These are phyloP conservation scores for Colletotrichum acutatum DNA, from an alignment of 2,329 filamentous ascomycete species.

Conservation along the genomic window DNA sequence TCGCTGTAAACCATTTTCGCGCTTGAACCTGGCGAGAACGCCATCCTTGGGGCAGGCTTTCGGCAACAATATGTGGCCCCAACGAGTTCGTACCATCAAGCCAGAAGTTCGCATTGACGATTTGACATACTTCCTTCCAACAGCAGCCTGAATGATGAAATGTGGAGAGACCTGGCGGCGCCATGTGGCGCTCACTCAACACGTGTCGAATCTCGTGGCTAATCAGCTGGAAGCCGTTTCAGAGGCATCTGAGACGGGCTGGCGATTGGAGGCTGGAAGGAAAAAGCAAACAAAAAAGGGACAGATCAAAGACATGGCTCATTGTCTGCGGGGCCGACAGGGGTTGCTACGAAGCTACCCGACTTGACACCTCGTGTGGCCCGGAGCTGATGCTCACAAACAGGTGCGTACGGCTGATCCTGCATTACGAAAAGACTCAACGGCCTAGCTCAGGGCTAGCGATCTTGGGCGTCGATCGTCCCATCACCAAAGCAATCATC, in stretches of 20 bases:
- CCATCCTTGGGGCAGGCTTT: neutral
- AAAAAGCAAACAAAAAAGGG: neutral
- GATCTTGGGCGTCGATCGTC: neutral
- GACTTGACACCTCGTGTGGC: neutral
- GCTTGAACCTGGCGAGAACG: neutral
- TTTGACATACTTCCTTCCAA: neutral
- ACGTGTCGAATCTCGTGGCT: constrained; percentile 1
- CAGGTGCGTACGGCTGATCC: neutral
- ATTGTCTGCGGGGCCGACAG: neutral
- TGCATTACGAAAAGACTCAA: neutral
- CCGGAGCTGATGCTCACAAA: neutral
- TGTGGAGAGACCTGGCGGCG: neutral
- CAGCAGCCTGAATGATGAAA: neutral
- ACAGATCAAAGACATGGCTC: constrained; percentile 2
- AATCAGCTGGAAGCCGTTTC: constrained; percentile 14
- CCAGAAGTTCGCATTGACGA: neutral
- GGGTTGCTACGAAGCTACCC: neutral
- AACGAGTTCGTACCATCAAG: neutral
- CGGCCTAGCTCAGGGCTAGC: neutral
- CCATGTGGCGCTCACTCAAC: neutral
- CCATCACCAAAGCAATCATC: neutral
- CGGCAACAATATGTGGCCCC: neutral
- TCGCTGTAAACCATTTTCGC: neutral
- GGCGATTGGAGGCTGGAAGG: constrained; percentile 5
- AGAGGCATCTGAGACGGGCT: constrained; percentile 25